These are phyloP conservation scores for Tieghemostelium lacteum DNA, from an alignment of 78 protist species.

Conservation along the genomic window DNA sequence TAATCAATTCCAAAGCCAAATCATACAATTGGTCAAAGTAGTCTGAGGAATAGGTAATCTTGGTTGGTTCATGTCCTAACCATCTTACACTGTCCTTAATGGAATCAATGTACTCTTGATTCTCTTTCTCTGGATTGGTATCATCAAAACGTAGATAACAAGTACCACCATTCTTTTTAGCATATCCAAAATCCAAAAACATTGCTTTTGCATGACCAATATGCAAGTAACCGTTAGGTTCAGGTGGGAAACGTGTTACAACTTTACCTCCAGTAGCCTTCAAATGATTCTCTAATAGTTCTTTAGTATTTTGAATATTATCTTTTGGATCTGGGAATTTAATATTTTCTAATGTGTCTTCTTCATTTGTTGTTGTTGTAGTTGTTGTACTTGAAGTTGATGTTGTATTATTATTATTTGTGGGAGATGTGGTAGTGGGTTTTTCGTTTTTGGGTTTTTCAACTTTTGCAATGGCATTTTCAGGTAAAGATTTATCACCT, in stretches of 20 bases:
- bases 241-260: constrained; percentile 99
- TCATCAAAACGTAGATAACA: constrained; percentile 98
- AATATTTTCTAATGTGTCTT: constrained; percentile 10
- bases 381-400: background rate
- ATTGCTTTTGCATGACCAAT: constrained; percentile 99
- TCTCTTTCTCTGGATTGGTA: constrained; percentile 99
- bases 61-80: constrained; percentile 94
- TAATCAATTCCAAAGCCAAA: constrained; percentile 94
- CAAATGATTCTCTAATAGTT: constrained; percentile 57
- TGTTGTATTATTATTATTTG: background rate
- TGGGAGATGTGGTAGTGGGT: background rate
- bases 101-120: constrained; percentile 90
- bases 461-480: constrained; percentile 39
- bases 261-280: constrained; percentile 89
- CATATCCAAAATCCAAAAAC: constrained; percentile 96
- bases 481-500: constrained; percentile 80
- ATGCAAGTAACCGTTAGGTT: constrained; percentile 99
- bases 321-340: constrained; percentile 79
- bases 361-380: background rate
- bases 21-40: constrained; percentile 96
- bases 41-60: constrained; percentile 94
- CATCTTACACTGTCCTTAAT: constrained; percentile 93
- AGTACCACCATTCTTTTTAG: constrained; percentile 87
- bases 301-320: constrained; percentile 79
- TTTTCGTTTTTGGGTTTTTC: background rate